Evolutionary conservation across 1,284 basidiomycete species (phyloP).

Genomic region (Heimioporus punctisporus): DNA sequence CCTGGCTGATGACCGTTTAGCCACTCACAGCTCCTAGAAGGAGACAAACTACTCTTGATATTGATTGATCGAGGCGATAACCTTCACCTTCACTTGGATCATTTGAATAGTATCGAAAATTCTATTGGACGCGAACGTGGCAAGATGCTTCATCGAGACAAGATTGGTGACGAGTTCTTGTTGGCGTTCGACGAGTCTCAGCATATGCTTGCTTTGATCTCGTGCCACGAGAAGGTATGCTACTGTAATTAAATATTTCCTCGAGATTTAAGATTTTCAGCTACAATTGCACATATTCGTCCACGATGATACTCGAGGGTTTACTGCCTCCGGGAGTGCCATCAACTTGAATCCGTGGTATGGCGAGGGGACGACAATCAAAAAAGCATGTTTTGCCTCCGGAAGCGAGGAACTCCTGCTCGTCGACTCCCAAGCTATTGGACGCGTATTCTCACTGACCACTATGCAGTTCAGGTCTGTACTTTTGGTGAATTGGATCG

Average conservation of each 20-base stretch:
- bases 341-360: slow-evolving; percentile 50
- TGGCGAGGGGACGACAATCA: slow-evolving; percentile 31
- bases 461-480: slow-evolving; percentile 54
- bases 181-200: slow-evolving; percentile 53
- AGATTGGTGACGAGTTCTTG: slow-evolving; percentile 44
- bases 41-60: slow-evolving; percentile 43
- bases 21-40: slow-evolving; percentile 38
- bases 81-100: slow-evolving; percentile 43
- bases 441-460: slow-evolving; percentile 51
- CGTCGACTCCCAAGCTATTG: slow-evolving; percentile 42
- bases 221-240: slow-evolving; percentile 41
- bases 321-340: slow-evolving; percentile 41
- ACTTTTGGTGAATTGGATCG: background rate
- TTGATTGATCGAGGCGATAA: slow-evolving; percentile 34
- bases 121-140: slow-evolving; percentile 31
- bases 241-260: background rate
- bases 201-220: slow-evolving; percentile 45
- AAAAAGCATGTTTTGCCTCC: slow-evolving; percentile 40
- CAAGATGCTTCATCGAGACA: slow-evolving; percentile 43
- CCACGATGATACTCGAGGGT: slow-evolving; percentile 40
- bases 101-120: slow-evolving; percentile 30
- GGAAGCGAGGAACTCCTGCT: slow-evolving; percentile 54
- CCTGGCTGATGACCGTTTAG: slow-evolving; percentile 26
- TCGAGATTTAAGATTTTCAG: slow-evolving; percentile 20
- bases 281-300: slow-evolving; percentile 44